Base-by-base conservation (phyloP, 1,139 yeast genomes). In the Nakaseomyces uthaithaninus region DNA sequence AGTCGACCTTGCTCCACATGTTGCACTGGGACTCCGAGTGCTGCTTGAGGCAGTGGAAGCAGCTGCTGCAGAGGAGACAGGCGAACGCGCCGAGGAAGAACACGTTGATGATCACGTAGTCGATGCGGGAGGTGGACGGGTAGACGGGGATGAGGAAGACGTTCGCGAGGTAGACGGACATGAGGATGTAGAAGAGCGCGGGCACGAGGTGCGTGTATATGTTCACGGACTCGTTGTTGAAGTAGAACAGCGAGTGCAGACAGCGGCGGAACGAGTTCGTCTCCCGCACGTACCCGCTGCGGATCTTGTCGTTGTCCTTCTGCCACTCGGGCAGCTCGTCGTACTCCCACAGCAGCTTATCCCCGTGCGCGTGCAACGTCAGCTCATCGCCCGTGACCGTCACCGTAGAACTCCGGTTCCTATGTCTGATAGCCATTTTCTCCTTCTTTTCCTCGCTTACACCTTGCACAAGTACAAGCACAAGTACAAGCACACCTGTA, bases 171-270 rank as follows among this genome's bases (percentile, higher is more conserved):
- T 38, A 57, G 40, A 51, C 48, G 2, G 63, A 39, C 5, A 52
- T 27, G 3, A 54, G 28, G 9, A 75, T 57, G 2, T 71, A 57
- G 0, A 70, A 49, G 3, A 70, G 41, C 1, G 85, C 75, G 0
- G 96, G 95, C 1, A 85, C 36, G 46, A 87, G 63, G 57, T 87
- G 96, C 3, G 89, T 67, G 63, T 83, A 80, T 26, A 87, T 82
- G 57, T 87, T 87, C 36, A 84, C 74, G 0, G 94, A 68, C 59
- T 87, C 96, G 54, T 87, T 87, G 61, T 87, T 94, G 33, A 83
- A 53, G 49, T 77, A 80, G n/a, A 71, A 57, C 35, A 87, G 62
- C 1, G 91, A 77, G 27, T 65, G 56, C 11, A 79, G 49, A 49
- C 87, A 79, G 37, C 63, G 65, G 27, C 44, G 45, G 42, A 68